Evolutionary conservation across 768 basidiomycete species (phyloP), one percentile per base, ranked within the genome.

Genomic region (Lentinula sp.): DNA sequence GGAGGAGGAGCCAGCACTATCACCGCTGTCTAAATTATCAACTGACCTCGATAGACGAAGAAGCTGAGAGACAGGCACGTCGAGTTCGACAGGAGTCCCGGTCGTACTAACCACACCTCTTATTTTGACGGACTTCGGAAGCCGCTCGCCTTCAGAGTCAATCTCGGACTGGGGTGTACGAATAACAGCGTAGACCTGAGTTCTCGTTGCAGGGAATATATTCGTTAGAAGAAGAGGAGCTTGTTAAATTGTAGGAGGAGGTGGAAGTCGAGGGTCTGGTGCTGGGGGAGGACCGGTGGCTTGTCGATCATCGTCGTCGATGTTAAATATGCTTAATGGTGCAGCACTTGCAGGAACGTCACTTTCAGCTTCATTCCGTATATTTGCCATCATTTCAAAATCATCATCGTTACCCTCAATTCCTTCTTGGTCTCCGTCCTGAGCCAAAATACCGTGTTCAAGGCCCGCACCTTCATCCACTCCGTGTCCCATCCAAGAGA

Each of bases 201-300:
- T 39, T 46, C 61, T n/a, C 5, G 61, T 57, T 4, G 6, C 53
- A 11, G 61, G 61, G 40, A 58, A 62, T 3, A 63, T 8, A 37
- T 11, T 42, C 9, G 21, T 50, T 28, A 23, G 21, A 13, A 15
- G n/a, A 7, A 34, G 42, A 5, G 61, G 61, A 34, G 61, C 55
- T 49, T 62, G 61, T 48, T 62, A 43, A 18, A 61, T 55, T 37
- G 16, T 32, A 7, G 42, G 32, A 21, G 54, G 61, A 40, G 61
- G 39, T 10, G 59, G 48, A 40, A 52, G 59, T 7, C 6, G 10
- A 35, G 23, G 15, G 10, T 35, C 15, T 15, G 13, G 18, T 52
- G 31, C 21, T 31, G 48, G 15, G 3, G 59, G 32, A 37, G 59
- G 59, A 39, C 61, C 61, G 28, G 37, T 16, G 4, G 28, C 28